These are phyloP conservation scores for Globisporangium yorkense DNA, from an alignment of 352 stramenopile genomes.

Conservation along the genomic window DNA sequence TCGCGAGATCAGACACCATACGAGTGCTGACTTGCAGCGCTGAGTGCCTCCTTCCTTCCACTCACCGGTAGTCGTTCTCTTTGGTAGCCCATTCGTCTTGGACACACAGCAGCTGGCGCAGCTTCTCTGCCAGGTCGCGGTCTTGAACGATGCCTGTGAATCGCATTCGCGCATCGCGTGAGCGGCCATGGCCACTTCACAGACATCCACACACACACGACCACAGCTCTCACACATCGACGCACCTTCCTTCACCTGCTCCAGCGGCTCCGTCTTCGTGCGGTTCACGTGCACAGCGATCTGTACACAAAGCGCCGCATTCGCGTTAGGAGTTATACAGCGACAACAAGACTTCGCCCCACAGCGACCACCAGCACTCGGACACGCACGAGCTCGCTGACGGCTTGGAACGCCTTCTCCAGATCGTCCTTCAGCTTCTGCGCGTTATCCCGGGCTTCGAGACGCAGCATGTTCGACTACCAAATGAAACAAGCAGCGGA, in stretches of 20 bases:
- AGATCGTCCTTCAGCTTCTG: constrained; percentile 49
- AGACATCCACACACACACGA: neutral
- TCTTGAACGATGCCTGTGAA: constrained; percentile 21
- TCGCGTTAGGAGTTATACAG: neutral
- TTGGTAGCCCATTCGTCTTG: constrained; percentile 81
- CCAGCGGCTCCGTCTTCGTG: constrained; percentile 23
- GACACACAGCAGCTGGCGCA: constrained; percentile 43
- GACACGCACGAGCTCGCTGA: constrained; percentile 21
- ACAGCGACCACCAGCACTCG: neutral
- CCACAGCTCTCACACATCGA: neutral
- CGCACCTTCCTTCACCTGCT: constrained; percentile 57
- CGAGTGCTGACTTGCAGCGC: neutral
- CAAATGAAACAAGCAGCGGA: neutral
- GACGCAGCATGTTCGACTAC: constrained; percentile 79
- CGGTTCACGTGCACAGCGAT: constrained; percentile 35
- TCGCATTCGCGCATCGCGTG: neutral
- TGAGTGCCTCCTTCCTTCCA: neutral
- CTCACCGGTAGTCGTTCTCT: constrained; percentile 81
- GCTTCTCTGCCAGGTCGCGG: constrained; percentile 36
- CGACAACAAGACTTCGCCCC: neutral
- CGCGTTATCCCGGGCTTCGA: constrained; percentile 72
- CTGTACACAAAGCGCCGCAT: constrained; percentile 10
- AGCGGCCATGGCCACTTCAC: neutral
- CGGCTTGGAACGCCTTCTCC: constrained; percentile 32
- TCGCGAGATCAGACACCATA: neutral